Base-by-base conservation (phyloP, 768 basidiomycete species). In the Pleurotus tuber-regium region DNA sequence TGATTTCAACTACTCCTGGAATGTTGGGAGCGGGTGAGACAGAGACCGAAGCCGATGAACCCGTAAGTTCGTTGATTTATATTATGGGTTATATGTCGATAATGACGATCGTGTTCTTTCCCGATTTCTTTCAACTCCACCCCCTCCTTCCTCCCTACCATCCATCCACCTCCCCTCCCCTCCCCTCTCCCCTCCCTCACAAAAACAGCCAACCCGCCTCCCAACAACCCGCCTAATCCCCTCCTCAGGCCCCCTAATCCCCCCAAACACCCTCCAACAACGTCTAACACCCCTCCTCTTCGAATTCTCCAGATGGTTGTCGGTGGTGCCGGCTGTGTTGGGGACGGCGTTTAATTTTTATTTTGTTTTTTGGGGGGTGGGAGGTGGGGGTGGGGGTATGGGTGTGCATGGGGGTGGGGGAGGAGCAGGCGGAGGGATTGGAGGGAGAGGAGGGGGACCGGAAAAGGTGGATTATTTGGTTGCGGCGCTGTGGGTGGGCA, bases 1-100 rank as follows among this genome's bases (percentile, higher is more conserved):
- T 64, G 28, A 87, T 89, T 59, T 84, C 79, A n/a, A 89, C 87
- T 0, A 72, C 79, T 0, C 80, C 78, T 14, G 84, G 77, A 2
- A 70, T 71, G 50, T 60, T 70, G 33, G 82, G 87, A 54, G 86
- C 84, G 23, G 86, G 86, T 5, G 87, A 89, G 67, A 89, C 88
- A 0, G 87, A 90, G 62, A 89, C 88, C 0, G 88, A 90, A 61
- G 74, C 79, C 10, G 87, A 89, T 58, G 87, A 89, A 59, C 83
- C 83, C 29, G 87, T 89, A 62, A 70, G 86, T 69, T n/a, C 40
- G 30, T 47, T 21, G 38, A 33, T 42, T 35, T 26, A 43, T 53
- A 39, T 33, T n/a, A n/a, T n/a, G n/a, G n/a, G n/a, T n/a, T n/a
- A n/a, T n/a, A n/a, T n/a, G n/a, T n/a, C n/a, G n/a, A n/a, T n/a